Evolutionary conservation across 2,329 filamentous ascomycete genomes (phyloP), one percentile per base, ranked within the genome.

Genomic region (Hypoxylon sp.): DNA sequence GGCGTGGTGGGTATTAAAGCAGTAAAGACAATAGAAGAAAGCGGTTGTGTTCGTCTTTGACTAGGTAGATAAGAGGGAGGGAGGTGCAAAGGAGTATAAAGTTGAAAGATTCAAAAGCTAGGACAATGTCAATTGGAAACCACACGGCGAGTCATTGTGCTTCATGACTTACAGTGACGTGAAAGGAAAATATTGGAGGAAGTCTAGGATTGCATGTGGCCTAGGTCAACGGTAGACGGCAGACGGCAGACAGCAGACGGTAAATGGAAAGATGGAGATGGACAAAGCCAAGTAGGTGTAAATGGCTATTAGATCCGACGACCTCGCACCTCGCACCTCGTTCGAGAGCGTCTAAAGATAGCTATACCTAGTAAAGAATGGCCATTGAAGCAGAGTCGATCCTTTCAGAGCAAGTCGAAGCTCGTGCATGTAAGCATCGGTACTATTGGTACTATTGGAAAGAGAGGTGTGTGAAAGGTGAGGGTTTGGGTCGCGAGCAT

Each of bases 121-220:
- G 40, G 46, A 30, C 48, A 61, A 64, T 59, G 74, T 76, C 61
- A 75, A 74, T 71, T 67, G 64, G 69, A 71, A 69, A 66, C 56
- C 56, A 68, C 69, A 64, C 42, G 44, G 56, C 67, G 64, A 65
- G 51, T 64, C 44, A 66, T 63, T 58, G 56, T 63, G 37, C 35
- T 53, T 60, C 22, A 53, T 68, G 60, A 78, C 77, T 77, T 76
- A 79, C 77, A 79, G 69, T 74, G 77, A 77, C 73, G 71, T 49
- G 75, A 77, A 77, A 69, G 62, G 54, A 73, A 73, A 62, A 55
- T 20, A 65, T 42, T 46, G 22, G 25, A 49, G 57, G 56, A 64
- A 67, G 50, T 44, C 61, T 74, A 74, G 42, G 67, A 57, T 50
- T 59, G 60, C 61, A 72, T 67, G 50, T 53, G 37, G 35, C 17